Evolutionary conservation across 1,284 basidiomycete genomes (phyloP).

Genomic region (Caloboletus firmus): DNA sequence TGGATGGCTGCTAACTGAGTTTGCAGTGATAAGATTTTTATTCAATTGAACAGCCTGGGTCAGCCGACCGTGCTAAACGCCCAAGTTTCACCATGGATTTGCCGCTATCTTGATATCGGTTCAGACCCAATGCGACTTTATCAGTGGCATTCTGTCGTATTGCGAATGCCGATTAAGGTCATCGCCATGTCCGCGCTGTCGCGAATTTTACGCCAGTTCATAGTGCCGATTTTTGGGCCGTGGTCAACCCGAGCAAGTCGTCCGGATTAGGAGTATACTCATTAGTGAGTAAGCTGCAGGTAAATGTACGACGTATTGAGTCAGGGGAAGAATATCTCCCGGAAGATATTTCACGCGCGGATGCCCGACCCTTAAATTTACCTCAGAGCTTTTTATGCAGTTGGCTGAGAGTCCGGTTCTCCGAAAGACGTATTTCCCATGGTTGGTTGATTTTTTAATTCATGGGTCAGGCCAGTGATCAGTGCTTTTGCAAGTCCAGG

Average conservation of each 20-base stretch:
- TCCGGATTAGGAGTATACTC: neutral
- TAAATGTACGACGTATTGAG: neutral
- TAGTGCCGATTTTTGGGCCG: neutral
- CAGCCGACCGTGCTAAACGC: neutral
- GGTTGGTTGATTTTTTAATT: neutral
- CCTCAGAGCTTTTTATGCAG: neutral
- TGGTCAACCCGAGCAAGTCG: neutral
- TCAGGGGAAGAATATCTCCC: neutral
- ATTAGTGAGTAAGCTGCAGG: neutral
- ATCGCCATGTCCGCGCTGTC: neutral
- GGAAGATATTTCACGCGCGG: neutral
- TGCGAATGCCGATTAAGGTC: neutral
- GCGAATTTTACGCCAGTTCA: neutral
- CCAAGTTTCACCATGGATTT: neutral
- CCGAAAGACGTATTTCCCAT: neutral
- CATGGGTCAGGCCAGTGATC: neutral
- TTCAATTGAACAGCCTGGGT: neutral
- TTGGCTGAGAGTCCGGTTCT: neutral
- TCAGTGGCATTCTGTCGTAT: neutral
- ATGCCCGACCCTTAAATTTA: neutral
- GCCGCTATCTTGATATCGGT: neutral
- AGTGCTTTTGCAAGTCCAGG: neutral
- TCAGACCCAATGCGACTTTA: neutral
- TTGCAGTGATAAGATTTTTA: neutral
- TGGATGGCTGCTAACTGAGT: neutral